Base-by-base conservation (phyloP, 768 basidiomycete genomes). In the Coprinellus aureogranulatus region DNA sequence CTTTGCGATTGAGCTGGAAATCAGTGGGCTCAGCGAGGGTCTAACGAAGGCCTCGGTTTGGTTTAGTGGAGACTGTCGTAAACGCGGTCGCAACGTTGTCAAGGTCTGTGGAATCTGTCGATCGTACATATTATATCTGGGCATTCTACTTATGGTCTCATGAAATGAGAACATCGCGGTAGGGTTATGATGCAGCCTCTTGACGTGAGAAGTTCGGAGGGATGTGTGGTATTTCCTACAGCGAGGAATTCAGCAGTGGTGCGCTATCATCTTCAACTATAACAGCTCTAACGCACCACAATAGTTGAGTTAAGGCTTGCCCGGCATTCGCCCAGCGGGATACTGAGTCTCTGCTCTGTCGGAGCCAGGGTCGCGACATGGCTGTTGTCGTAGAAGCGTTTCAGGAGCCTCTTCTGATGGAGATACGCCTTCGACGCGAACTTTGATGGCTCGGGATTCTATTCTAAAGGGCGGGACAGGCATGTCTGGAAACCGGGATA, bases 41-140 rank as follows among this genome's bases (percentile, higher is more conserved):
- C 22, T 46, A 22, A 22, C 22, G 45, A 22, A n/a, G 50, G 50
- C 30, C 30, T 31, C 31, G 14, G 31, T 52, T 37, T 12, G 31
- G 27, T 39, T n/a, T 37, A 52, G 50, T 39, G 20, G 23, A 34
- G 30, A 22, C n/a, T 49, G 28, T 28, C 48, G 18, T 27, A 27
- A n/a, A 10, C 28, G 27, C 25, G 25, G 50, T 39, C 30, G 50
- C 48, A 56, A 56, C 55, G 55, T 56, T 56, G 40, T 49, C 34
- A 42, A 25, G 34, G 18, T 23, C 25, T 57, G 56, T 25, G 56
- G 56, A 52, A 51, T 57, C 56, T 57, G 56, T 57, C 56, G 56
- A 57, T 57, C 56, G 40, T 16, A 44, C 22, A 20, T 9, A 23
- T 16, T 28, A 45, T 54, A 53, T 42, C 40, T 22, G 48, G 48